A percentile compares a stretch with the other conserved stretches of the same genome.
phyloP scores from a whole-genome alignment of 768 basidiomycete genomes.

The Brasilioporus rufonigricans region DNA sequence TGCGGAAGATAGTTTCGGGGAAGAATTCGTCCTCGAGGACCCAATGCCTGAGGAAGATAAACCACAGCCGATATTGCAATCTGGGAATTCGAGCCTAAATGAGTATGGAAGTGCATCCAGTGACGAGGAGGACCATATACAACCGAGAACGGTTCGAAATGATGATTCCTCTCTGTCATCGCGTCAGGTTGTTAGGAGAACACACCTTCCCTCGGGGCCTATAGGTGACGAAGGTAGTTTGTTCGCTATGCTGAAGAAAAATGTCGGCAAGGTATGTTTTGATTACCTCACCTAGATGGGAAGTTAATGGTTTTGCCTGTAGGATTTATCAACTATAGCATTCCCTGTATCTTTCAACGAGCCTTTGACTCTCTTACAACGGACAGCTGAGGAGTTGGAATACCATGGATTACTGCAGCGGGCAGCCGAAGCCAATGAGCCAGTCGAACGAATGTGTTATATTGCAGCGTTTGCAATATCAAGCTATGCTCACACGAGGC shows the following conservation, averaged over 20 bases:
- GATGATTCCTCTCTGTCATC: conserved; percentile 6
- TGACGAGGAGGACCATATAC: conserved; percentile 39
- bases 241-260: conserved; percentile 82
- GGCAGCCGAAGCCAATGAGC: conserved; percentile 56
- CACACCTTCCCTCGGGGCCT: conserved; percentile 55
- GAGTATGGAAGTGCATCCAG: conserved; percentile 44
- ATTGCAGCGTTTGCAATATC: conserved; percentile 87
- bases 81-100: conserved; percentile 41
- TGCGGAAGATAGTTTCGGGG: conserved; percentile 49
- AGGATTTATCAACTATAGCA: conserved; percentile 81
- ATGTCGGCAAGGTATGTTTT: conserved; percentile 71
- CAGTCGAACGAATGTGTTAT: conserved; percentile 67
- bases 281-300: background rate
- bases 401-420: conserved; percentile 68
- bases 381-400: conserved; percentile 81
- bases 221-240: conserved; percentile 78
- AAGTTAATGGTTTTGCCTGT: background rate
- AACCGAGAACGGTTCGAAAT: background rate
- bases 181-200: conserved; percentile 46
- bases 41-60: conserved; percentile 39
- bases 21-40: conserved; percentile 63
- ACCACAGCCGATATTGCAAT: conserved; percentile 38
- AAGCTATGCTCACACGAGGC: conserved; percentile 75
- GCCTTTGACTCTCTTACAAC: conserved; percentile 78
- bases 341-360: conserved; percentile 93